Evolutionary conservation across 352 stramenopile genomes (phyloP).

Genomic region (Thalassiosira allenii): DNA sequence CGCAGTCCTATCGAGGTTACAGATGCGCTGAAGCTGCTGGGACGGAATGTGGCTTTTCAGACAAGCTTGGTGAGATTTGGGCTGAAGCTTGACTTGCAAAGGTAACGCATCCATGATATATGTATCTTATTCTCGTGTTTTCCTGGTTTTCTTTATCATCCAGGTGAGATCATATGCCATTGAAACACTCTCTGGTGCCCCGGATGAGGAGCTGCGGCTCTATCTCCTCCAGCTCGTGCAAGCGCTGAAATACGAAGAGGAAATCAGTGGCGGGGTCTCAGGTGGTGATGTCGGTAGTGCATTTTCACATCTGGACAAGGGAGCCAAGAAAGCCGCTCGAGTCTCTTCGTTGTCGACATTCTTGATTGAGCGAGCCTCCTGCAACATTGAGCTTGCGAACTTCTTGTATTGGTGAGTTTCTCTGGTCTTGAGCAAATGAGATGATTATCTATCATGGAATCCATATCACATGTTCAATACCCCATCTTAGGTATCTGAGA

Average conservation of each 20-base stretch:
- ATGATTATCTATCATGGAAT: constrained; percentile 82
- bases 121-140: too few relatives aligned
- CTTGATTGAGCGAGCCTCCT: constrained; percentile 92
- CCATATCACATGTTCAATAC: too few relatives aligned
- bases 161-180: constrained; percentile 95
- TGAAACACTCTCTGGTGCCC: constrained; percentile 92
- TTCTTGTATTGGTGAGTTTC: constrained; percentile 96
- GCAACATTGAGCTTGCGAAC: constrained; percentile 96
- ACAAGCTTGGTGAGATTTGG: constrained; percentile 79
- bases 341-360: constrained; percentile 90
- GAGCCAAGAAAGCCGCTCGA: background rate
- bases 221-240: constrained; percentile 99
- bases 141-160: too few relatives aligned
- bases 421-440: constrained; percentile 86
- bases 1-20: constrained; percentile 95
- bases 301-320: constrained; percentile 18
- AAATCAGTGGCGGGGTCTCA: constrained; percentile 44
- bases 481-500: constrained; percentile 92
- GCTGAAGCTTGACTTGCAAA: too few relatives aligned
- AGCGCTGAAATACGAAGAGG: constrained; percentile 93
- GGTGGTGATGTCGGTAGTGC: constrained; percentile 17
- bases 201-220: constrained; percentile 96
- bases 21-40: constrained; percentile 97
- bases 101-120: too few relatives aligned
- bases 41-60: constrained; percentile 89